A percentile compares a stretch with the other conserved stretches of the same genome.
phyloP scores from a whole-genome alignment of 2,329 filamentous ascomycete species.

The Botryotinia globosa region DNA sequence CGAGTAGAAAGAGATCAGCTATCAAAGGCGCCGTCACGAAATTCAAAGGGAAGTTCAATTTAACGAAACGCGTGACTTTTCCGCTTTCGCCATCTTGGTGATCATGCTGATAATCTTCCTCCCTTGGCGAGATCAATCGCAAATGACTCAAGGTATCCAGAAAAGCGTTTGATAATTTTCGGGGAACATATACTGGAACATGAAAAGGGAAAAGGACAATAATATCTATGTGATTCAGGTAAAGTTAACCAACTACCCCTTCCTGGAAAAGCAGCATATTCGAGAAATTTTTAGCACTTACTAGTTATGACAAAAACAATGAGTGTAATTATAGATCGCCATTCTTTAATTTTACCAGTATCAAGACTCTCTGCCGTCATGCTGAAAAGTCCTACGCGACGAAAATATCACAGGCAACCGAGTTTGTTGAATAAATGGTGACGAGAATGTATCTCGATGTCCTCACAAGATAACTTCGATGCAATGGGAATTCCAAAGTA shows the following conservation, averaged over 20 bases:
- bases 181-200: conserved; percentile 60
- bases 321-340: conserved; percentile 69
- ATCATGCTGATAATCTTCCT: conserved; percentile 30
- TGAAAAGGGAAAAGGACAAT: conserved; percentile 68
- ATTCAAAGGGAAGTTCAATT: conserved; percentile 61
- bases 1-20: conserved; percentile 68
- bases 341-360: conserved; percentile 57
- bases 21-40: conserved; percentile 69
- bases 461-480: neutral
- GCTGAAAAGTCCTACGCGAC: neutral
- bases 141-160: conserved; percentile 44
- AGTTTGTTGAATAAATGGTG: neutral
- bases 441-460: neutral
- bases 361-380: conserved; percentile 39
- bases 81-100: conserved; percentile 33
- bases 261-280: neutral
- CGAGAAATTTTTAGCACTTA: conserved; percentile 44
- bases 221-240: conserved; percentile 50
- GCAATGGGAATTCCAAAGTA: neutral
- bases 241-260: conserved; percentile 20
- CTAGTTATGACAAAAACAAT: conserved; percentile 68
- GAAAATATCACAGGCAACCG: neutral
- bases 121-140: conserved; percentile 53
- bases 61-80: conserved; percentile 45
- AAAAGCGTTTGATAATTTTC: conserved; percentile 45